A percentile compares a stretch with the other conserved stretches of the same genome.
Conservation (phyloP, 768 basidiomycete species). For the Rhizopogon rudus region DNA sequence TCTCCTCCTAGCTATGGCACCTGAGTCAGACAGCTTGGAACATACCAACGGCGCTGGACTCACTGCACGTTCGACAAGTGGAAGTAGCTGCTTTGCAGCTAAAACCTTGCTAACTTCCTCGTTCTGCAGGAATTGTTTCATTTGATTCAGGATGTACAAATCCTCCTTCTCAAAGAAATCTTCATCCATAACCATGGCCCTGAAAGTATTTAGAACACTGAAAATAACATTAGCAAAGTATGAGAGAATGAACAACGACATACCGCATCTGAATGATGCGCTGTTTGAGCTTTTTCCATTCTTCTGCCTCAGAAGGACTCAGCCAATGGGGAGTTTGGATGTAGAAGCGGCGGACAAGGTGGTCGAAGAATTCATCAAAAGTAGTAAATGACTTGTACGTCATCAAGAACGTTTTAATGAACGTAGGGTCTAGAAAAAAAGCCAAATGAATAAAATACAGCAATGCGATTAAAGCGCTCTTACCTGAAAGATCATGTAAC, state of each 20-base stretch:
- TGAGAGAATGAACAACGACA: constrained; percentile 18
- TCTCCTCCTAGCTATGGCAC: constrained; percentile 46
- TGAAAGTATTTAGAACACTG: constrained; percentile 84
- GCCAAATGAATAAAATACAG: constrained; percentile 1
- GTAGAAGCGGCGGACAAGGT: constrained; percentile 75
- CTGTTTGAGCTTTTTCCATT: constrained; percentile 82
- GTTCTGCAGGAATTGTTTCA: constrained; percentile 73
- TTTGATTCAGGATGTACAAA: constrained; percentile 69
- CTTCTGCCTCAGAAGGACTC: constrained; percentile 52
- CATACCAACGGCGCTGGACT: constrained; percentile 24
- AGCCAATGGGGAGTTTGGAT: constrained; percentile 71
- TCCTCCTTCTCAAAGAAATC: constrained; percentile 87
- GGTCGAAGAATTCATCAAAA: constrained; percentile 74
- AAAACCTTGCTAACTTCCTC: constrained; percentile 59
- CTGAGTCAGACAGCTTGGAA: constrained; percentile 9
- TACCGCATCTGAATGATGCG: constrained; percentile 84
- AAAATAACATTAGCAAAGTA: background rate
- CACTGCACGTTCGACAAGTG: constrained; percentile 76
- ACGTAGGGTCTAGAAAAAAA: constrained; percentile 55
- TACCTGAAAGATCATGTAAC: constrained; percentile 86
- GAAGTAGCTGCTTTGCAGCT: constrained; percentile 71
- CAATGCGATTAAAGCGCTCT: constrained; percentile 18
- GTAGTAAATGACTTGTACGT: constrained; percentile 95
- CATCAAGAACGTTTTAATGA: constrained; percentile 88
- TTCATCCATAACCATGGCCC: constrained; percentile 82